A percentile compares a stretch with the other conserved stretches of the same genome.
Evolutionary conservation across 2,329 filamentous ascomycete species (phyloP).

Genomic region (Knufia fluminis): DNA sequence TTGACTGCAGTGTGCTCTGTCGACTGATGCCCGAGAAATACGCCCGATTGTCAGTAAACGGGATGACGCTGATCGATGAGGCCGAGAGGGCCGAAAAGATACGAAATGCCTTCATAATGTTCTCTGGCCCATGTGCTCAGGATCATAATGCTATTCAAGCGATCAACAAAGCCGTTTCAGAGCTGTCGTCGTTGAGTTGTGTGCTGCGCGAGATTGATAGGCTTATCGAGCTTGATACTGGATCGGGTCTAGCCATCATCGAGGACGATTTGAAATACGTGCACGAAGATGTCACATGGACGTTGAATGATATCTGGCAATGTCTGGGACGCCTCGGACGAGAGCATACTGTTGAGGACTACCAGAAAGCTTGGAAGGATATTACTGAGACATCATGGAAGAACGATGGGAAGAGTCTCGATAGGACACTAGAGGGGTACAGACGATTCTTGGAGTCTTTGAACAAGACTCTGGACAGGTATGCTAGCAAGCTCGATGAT

Average conservation of each 20-base stretch:
- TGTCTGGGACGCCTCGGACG: slow-evolving; percentile 35
- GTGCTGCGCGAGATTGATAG: slow-evolving; percentile 41
- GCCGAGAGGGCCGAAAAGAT: slow-evolving; percentile 45
- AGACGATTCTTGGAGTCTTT: slow-evolving; percentile 40
- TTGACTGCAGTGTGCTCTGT: background rate
- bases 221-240: slow-evolving; percentile 29
- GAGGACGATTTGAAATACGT: slow-evolving; percentile 41
- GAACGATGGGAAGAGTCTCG: slow-evolving; percentile 38
- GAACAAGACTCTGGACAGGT: slow-evolving; percentile 39
- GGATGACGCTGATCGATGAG: slow-evolving; percentile 34
- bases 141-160: slow-evolving; percentile 44
- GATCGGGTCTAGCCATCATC: slow-evolving; percentile 27
- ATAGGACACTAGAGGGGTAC: slow-evolving; percentile 42
- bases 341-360: slow-evolving; percentile 24
- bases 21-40: slow-evolving; percentile 4
- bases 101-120: slow-evolving; percentile 31
- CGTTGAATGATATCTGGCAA: slow-evolving; percentile 42
- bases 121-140: slow-evolving; percentile 42
- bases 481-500: slow-evolving; percentile 18
- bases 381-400: slow-evolving; percentile 34
- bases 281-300: slow-evolving; percentile 41
- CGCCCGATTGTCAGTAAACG: background rate
- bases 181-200: slow-evolving; percentile 47
- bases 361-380: slow-evolving; percentile 44
- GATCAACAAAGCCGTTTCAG: slow-evolving; percentile 45